phyloP scores from a whole-genome alignment of 441 rosid species.

The Theobroma grandiflorum region DNA sequence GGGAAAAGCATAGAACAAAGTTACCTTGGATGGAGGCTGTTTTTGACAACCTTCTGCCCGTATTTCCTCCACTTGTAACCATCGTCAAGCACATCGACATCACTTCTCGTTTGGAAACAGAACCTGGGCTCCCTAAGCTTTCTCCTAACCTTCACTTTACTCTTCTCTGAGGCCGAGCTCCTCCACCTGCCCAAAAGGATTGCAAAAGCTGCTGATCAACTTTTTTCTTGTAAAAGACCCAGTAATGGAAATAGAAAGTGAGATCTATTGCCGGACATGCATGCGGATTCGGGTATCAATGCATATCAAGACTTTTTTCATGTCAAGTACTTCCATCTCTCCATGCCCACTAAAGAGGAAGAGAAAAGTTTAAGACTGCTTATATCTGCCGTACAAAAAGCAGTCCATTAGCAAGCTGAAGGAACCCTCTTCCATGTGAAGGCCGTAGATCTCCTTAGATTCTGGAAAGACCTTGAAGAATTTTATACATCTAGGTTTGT shows the following conservation, averaged over 20 bases:
- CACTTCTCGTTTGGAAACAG: constrained; percentile 97
- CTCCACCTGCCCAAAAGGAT: constrained; percentile 76
- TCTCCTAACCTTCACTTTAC: constrained; percentile 84
- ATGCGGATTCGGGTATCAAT: constrained; percentile 34
- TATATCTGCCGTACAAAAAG: background rate
- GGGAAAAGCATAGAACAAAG: background rate
- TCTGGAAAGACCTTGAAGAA: constrained; percentile 27
- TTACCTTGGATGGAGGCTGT: constrained; percentile 98
- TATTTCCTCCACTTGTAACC: constrained; percentile 99
- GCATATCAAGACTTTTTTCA: constrained; percentile 38
- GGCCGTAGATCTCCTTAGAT: constrained; percentile 37
- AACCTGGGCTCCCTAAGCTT: constrained; percentile 98
- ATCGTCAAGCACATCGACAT: constrained; percentile 92
- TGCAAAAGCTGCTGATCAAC: background rate
- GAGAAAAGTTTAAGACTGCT: background rate
- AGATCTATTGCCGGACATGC: constrained; percentile 37
- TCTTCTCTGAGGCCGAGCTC: constrained; percentile 69
- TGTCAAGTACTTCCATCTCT: constrained; percentile 22
- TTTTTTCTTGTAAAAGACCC: background rate
- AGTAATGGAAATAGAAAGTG: background rate
- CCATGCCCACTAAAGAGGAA: constrained; percentile 23
- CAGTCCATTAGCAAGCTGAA: background rate
- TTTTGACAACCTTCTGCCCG: constrained; percentile 97
- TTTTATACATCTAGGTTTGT: constrained; percentile 20
- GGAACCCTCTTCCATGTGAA: constrained; percentile 24